These are phyloP conservation scores for Heteromeles arbutifolia DNA, from an alignment of 306 rosid genomes.

Conservation along the genomic window DNA sequence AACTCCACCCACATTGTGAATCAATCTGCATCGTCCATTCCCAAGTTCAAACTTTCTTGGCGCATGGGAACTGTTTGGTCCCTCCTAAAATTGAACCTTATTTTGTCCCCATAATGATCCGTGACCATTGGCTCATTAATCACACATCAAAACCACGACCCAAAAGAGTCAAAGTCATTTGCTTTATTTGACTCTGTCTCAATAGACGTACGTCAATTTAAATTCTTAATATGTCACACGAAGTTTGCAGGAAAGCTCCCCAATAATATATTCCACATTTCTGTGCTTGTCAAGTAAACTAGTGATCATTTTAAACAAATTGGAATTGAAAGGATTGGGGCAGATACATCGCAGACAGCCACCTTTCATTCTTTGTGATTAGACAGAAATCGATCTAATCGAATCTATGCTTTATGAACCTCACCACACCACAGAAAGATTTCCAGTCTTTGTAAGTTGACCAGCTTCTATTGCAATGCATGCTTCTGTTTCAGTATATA, in stretches of 20 bases:
- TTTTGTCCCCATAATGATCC: neutral
- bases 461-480: neutral
- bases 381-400: neutral
- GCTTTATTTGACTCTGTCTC: neutral
- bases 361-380: neutral
- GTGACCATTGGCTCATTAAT: neutral
- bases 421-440: neutral
- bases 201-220: neutral
- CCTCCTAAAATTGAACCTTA: neutral
- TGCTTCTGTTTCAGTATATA: neutral
- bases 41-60: neutral
- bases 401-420: neutral
- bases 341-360: neutral
- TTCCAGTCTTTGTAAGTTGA: neutral
- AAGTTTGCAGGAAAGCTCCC: neutral
- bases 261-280: neutral
- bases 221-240: neutral
- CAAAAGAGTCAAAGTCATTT: neutral
- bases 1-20: no score
- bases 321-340: neutral
- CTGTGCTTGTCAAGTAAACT: neutral
- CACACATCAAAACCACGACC: neutral
- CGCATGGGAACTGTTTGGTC: neutral
- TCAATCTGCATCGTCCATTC: no score
- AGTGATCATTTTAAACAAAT: neutral